Evolutionary conservation across 2,329 filamentous ascomycete species (phyloP).

Genomic region (Colletotrichum eleusines): DNA sequence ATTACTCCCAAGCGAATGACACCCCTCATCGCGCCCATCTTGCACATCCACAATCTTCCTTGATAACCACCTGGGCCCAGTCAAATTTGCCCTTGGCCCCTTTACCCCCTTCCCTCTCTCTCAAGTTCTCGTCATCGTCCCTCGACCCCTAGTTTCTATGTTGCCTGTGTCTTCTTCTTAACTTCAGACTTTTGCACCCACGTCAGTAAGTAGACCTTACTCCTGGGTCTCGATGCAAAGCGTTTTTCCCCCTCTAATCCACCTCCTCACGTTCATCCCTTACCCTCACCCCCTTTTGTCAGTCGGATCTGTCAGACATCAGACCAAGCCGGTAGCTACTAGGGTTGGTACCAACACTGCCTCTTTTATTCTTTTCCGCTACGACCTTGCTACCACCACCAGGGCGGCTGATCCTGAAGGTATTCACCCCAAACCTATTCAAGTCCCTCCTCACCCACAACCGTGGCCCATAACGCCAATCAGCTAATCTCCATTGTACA

Average conservation of each 20-base stretch:
- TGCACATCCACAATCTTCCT: not conserved
- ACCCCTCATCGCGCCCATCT: constrained; percentile 1
- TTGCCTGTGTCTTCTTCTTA: not conserved
- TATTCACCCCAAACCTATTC: not conserved
- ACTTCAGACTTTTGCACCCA: constrained; percentile 16
- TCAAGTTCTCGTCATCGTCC: not conserved
- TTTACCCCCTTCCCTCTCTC: too few species aligned
- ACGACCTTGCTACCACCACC: not conserved
- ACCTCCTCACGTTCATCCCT: not conserved
- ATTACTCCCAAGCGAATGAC: not conserved
- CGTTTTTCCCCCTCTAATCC: not conserved
- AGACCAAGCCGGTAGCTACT: not conserved
- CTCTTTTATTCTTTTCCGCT: not conserved
- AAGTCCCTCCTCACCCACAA: not conserved
- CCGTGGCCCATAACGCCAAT: not conserved
- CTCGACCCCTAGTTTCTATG: not conserved
- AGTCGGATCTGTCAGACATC: not conserved
- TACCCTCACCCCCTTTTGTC: too few species aligned
- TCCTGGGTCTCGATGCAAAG: not conserved
- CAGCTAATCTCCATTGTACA: not conserved
- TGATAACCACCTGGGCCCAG: not conserved
- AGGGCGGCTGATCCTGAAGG: not conserved
- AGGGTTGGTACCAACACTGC: not conserved
- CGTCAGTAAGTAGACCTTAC: not conserved
- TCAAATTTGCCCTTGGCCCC: constrained; percentile 17